Evolutionary conservation across 306 rosid genomes (phyloP).

Genomic region (Lablab purpureus): DNA sequence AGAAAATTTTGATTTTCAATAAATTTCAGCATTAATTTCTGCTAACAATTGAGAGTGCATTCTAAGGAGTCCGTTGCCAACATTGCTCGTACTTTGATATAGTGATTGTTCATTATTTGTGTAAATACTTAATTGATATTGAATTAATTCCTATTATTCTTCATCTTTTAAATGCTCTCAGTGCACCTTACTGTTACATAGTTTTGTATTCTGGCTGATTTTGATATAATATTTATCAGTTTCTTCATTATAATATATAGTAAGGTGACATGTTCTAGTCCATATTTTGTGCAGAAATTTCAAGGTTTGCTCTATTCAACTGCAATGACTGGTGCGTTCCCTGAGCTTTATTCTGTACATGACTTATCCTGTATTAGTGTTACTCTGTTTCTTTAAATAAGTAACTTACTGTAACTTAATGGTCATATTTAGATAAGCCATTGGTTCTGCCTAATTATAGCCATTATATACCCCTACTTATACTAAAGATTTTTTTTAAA

Average conservation of each 20-base stretch:
- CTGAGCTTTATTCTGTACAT: conserved; percentile 28
- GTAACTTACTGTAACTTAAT: background rate
- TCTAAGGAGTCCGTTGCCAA: no score
- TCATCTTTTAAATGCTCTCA: background rate
- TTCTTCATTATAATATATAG: background rate
- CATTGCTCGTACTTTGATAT: no score
- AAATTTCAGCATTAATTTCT: no score
- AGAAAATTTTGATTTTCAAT: no score
- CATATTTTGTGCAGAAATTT: conserved; percentile 70
- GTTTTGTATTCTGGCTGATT: conserved; percentile 35
- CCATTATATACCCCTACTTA: background rate
- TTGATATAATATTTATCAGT: conserved; percentile 11
- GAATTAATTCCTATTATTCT: background rate
- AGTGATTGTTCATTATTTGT: background rate
- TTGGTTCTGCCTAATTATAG: background rate
- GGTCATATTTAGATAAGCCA: background rate
- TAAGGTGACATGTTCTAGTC: conserved; percentile 44
- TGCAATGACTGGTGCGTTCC: conserved; percentile 65
- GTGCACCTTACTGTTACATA: background rate
- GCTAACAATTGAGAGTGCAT: no score
- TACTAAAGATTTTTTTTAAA: background rate
- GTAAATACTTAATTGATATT: background rate
- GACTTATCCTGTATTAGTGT: background rate
- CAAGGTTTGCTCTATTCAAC: conserved; percentile 64
- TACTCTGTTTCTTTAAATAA: conserved; percentile 8